phyloP scores from a whole-genome alignment of 768 basidiomycete species.

The Pulveroboletus ravenelii region DNA sequence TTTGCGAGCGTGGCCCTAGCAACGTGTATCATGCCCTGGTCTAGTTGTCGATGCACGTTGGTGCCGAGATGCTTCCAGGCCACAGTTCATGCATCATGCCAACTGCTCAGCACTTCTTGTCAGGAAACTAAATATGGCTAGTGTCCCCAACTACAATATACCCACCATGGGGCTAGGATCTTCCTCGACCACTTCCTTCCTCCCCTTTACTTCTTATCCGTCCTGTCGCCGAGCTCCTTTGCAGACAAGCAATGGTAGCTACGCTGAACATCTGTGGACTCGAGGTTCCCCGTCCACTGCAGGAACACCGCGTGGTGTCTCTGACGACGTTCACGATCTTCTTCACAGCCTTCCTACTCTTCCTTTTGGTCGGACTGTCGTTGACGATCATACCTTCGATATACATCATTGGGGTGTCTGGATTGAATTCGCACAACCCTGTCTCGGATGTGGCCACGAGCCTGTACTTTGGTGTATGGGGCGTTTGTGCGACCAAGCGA shows the following conservation, averaged over 20 bases:
- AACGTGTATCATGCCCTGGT: neutral
- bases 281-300: slow-evolving; percentile 34
- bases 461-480: slow-evolving; percentile 79
- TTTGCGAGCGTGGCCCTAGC: too few relatives aligned
- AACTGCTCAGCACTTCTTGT: neutral
- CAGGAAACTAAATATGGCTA: slow-evolving; percentile 1
- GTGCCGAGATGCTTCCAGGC: neutral
- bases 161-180: neutral
- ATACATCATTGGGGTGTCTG: slow-evolving; percentile 50
- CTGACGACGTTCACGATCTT: slow-evolving; percentile 46
- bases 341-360: slow-evolving; percentile 61
- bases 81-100: too few relatives aligned
- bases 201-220: neutral
- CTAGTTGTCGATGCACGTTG: neutral
- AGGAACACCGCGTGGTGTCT: slow-evolving; percentile 45
- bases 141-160: neutral
- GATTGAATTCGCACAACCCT: slow-evolving; percentile 28
- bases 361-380: slow-evolving; percentile 72
- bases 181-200: neutral
- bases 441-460: slow-evolving; percentile 52
- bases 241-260: slow-evolving; percentile 9
- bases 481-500: slow-evolving; percentile 64
- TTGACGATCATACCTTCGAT: slow-evolving; percentile 69
- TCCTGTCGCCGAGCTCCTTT: neutral
- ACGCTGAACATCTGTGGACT: slow-evolving; percentile 17